Evolutionary conservation across 768 basidiomycete genomes (phyloP).

Genomic region (Podaxis sp.): DNA sequence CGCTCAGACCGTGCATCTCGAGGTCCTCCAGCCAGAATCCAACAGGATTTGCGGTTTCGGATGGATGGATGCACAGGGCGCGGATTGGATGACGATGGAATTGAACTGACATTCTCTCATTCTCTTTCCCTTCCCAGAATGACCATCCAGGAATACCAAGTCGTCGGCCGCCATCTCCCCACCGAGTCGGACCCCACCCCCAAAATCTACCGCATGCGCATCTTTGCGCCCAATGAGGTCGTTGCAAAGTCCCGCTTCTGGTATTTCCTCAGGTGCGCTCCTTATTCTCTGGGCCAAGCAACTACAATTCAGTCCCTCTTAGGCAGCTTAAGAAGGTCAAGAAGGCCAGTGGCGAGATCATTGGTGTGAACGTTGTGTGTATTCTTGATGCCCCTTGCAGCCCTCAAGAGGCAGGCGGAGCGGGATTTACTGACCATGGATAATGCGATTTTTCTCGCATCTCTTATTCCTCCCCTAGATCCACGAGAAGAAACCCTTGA

Average conservation of each 20-base stretch:
- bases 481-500: conserved; percentile 94
- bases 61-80: conserved; percentile 11
- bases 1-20: not conserved
- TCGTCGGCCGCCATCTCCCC: conserved; percentile 96
- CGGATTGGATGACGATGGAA: conserved; percentile 9
- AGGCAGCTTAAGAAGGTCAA: conserved; percentile 99
- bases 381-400: conserved; percentile 62
- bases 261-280: conserved; percentile 89
- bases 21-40: too few species aligned
- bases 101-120: conserved; percentile 11
- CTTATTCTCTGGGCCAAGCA: not conserved
- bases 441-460: conserved; percentile 24
- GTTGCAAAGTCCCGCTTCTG: conserved; percentile 99
- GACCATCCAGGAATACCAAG: conserved; percentile 89
- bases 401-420: conserved; percentile 86
- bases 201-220: conserved; percentile 99
- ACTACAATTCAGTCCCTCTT: not conserved
- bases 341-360: conserved; percentile 98
- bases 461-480: conserved; percentile 57
- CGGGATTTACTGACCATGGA: conserved; percentile 50
- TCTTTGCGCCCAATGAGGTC: conserved; percentile 97
- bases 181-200: conserved; percentile 90
- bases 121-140: conserved; percentile 39
- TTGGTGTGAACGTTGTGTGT: conserved; percentile 96
- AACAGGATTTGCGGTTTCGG: not conserved